These are phyloP conservation scores for Rhizoclosmatium sp. DNA, from an alignment of 192 early-diverging fungal species.

Conservation along the genomic window DNA sequence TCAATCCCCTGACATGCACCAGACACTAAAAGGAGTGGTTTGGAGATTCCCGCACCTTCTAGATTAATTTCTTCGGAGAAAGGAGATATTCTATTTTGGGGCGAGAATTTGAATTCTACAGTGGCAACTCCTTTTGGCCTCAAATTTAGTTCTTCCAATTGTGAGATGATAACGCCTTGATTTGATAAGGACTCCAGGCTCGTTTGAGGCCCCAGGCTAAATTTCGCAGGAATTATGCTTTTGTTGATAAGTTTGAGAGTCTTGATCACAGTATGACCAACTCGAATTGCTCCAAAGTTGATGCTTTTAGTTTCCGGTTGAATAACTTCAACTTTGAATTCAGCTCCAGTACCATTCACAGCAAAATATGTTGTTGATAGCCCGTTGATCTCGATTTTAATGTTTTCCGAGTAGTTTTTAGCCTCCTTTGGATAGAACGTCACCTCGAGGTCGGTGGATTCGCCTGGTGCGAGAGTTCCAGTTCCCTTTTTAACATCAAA, in stretches of 20 bases:
- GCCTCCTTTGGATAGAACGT: slow-evolving; percentile 59
- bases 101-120: slow-evolving; percentile 59
- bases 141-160: slow-evolving; percentile 38
- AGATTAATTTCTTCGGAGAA: slow-evolving; percentile 63
- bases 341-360: slow-evolving; percentile 57
- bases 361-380: slow-evolving; percentile 52
- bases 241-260: slow-evolving; percentile 61
- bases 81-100: slow-evolving; percentile 54
- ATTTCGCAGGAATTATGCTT: slow-evolving; percentile 54
- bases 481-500: slow-evolving; percentile 54
- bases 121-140: slow-evolving; percentile 55
- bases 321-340: slow-evolving; percentile 55
- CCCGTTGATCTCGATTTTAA: slow-evolving; percentile 65
- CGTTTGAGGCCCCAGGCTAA: slow-evolving; percentile 50
- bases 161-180: slow-evolving; percentile 44
- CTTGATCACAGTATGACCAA: slow-evolving; percentile 51
- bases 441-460: slow-evolving; percentile 48
- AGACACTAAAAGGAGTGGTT: slow-evolving; percentile 50
- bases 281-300: slow-evolving; percentile 65
- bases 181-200: slow-evolving; percentile 47
- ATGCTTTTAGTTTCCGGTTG: slow-evolving; percentile 49
- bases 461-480: slow-evolving; percentile 48
- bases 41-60: slow-evolving; percentile 53
- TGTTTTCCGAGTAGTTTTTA: slow-evolving; percentile 53
- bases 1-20: slow-evolving; percentile 70